These are phyloP conservation scores for Kappamyces sp. DNA, from an alignment of 192 early-diverging fungal species.

Conservation along the genomic window DNA sequence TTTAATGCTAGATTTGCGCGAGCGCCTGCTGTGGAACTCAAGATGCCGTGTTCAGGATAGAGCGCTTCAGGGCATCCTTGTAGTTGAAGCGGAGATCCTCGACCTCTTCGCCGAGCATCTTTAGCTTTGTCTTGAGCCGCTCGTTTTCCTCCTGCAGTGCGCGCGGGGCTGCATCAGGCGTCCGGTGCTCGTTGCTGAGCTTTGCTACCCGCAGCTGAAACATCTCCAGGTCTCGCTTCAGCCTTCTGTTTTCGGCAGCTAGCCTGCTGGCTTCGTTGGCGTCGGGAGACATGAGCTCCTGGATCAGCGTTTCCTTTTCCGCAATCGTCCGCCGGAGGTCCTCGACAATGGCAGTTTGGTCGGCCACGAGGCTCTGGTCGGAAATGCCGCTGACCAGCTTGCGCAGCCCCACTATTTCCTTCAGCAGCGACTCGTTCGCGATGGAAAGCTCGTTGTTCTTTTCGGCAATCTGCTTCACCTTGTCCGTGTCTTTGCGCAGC, in stretches of 20 bases:
- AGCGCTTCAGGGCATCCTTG: conserved; percentile 3
- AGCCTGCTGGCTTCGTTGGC: conserved; percentile 26
- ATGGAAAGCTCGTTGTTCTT: conserved; percentile 21
- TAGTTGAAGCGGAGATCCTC: conserved; percentile 19
- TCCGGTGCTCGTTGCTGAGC: conserved; percentile 13
- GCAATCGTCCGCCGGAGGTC: conserved; percentile 7
- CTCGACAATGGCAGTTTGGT: conserved; percentile 4
- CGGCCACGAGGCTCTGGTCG: conserved; percentile 2
- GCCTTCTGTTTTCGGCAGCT: conserved; percentile 13
- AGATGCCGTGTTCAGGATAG: neutral
- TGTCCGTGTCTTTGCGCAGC: conserved; percentile 24
- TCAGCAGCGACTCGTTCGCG: conserved; percentile 20
- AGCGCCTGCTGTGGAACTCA: no score
- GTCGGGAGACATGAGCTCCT: conserved; percentile 26
- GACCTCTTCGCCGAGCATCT: conserved; percentile 9
- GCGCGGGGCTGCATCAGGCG: conserved; percentile 17
- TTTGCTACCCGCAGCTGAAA: conserved; percentile 16
- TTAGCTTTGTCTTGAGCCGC: conserved; percentile 9
- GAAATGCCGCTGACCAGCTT: conserved; percentile 1
- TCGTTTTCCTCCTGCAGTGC: conserved; percentile 30
- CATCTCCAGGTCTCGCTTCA: conserved; percentile 13
- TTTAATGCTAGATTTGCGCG: no score
- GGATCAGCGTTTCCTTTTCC: conserved; percentile 10
- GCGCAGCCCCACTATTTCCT: conserved; percentile 17
- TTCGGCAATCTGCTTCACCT: neutral